Conservation (phyloP, 768 basidiomycete species). For the Pulveroboletus ravenelii region DNA sequence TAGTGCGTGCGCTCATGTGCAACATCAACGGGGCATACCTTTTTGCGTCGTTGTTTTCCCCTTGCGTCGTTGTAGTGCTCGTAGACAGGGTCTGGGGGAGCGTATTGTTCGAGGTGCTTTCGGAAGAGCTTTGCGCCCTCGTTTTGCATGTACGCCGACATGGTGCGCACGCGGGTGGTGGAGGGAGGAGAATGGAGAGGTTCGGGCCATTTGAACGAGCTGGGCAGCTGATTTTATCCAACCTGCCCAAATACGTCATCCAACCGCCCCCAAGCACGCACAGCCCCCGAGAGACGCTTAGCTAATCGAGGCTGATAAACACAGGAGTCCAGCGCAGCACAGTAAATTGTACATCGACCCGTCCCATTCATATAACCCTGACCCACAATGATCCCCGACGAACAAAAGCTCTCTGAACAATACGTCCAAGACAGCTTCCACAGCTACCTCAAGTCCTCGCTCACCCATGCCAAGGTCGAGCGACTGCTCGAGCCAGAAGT, state of each 20-base stretch:
- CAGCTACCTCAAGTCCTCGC: slow-evolving; percentile 72
- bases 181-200: not conserved
- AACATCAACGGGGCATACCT: slow-evolving; percentile 23
- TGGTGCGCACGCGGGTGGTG: not conserved
- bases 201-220: not conserved
- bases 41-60: slow-evolving; percentile 30
- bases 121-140: slow-evolving; percentile 59
- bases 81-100: slow-evolving; percentile 72
- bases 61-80: slow-evolving; percentile 33
- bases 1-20: not conserved
- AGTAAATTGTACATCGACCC: too few species aligned
- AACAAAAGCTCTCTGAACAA: slow-evolving; percentile 51
- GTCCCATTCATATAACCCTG: too few species aligned
- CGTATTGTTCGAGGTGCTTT: slow-evolving; percentile 59
- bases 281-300: not conserved
- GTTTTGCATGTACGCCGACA: slow-evolving; percentile 34
- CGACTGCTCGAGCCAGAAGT: slow-evolving; percentile 66
- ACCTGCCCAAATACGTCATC: slow-evolving; percentile 11
- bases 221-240: not conserved
- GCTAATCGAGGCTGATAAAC: too few species aligned
- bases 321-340: not conserved
- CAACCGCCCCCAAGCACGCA: not conserved
- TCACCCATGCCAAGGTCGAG: slow-evolving; percentile 76
- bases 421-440: slow-evolving; percentile 78
- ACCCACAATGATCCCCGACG: slow-evolving; percentile 17